Conservation (phyloP, 371 early-diverging fungal genomes). For the Mucor plumbeus region DNA sequence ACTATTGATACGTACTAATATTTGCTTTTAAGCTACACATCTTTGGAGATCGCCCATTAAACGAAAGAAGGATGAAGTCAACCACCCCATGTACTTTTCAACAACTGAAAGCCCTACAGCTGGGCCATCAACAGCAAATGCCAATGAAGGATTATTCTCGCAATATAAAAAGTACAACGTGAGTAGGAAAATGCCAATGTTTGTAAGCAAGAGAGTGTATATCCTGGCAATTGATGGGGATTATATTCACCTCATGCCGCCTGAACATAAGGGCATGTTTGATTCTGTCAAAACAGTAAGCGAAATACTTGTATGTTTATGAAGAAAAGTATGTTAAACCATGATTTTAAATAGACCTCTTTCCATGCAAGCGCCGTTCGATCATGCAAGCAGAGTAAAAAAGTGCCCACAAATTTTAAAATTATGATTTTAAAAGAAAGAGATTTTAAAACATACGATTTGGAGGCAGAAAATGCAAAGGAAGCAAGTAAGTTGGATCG, state of each 20-base stretch:
- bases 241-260: slow-evolving; percentile 88
- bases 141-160: slow-evolving; percentile 45
- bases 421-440: slow-evolving; percentile 68
- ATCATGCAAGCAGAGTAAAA: slow-evolving; percentile 82
- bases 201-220: slow-evolving; percentile 84
- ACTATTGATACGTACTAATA: no score
- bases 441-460: slow-evolving; percentile 79
- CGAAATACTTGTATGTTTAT: not conserved
- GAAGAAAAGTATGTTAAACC: no score
- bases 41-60: slow-evolving; percentile 56
- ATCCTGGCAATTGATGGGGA: slow-evolving; percentile 94
- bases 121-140: slow-evolving; percentile 27
- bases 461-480: slow-evolving; percentile 75
- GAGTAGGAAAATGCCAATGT: slow-evolving; percentile 79
- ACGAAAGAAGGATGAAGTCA: slow-evolving; percentile 50
- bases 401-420: slow-evolving; percentile 77
- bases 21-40: slow-evolving; percentile 35
- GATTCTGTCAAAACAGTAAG: slow-evolving; percentile 83
- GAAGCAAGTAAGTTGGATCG: slow-evolving; percentile 66
- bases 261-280: slow-evolving; percentile 82
- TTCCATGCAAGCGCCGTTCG: slow-evolving; percentile 80
- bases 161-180: slow-evolving; percentile 70
- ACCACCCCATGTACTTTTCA: slow-evolving; percentile 45
- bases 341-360: slow-evolving; percentile 53
- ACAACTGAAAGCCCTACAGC: slow-evolving; percentile 27